Evolutionary conservation across 2,329 filamentous ascomycete species (phyloP).

Genomic region (Chalara sp.): DNA sequence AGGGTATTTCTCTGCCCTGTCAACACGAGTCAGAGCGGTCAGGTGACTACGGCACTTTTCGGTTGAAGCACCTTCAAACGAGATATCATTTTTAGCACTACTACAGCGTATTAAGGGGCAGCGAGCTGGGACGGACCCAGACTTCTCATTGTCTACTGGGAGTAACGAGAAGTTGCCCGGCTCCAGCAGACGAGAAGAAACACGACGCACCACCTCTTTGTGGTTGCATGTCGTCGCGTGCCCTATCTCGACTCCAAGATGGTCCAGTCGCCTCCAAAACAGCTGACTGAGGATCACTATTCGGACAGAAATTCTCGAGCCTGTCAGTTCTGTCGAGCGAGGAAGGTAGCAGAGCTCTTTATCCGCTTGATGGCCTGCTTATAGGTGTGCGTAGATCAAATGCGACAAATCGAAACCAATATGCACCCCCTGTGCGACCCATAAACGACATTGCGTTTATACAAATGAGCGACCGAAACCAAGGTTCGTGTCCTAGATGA

Average conservation of each 20-base stretch:
- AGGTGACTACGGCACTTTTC: no score
- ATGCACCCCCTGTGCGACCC: background rate
- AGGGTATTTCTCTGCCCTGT: no score
- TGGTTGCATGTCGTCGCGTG: no score
- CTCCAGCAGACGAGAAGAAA: no score
- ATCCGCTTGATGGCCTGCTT: background rate
- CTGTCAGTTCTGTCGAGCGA: background rate
- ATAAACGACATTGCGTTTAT: background rate
- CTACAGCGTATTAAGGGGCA: no score
- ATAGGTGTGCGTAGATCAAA: background rate
- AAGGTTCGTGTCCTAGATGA: background rate
- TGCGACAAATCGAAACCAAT: background rate
- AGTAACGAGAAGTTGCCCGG: no score
- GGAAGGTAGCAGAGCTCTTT: background rate
- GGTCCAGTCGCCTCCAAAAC: background rate
- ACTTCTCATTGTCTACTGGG: no score
- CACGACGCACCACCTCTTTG: no score
- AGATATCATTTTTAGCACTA: no score
- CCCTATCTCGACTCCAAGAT: background rate
- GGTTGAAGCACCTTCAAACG: no score
- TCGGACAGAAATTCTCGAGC: background rate
- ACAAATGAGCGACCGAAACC: background rate
- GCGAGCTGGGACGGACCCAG: no score
- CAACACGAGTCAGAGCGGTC: no score
- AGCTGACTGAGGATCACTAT: background rate